A percentile compares a stretch with the other conserved stretches of the same genome.
These are phyloP conservation scores for Niebla homalea DNA, from an alignment of 495 filamentous ascomycete genomes.

Conservation along the genomic window DNA sequence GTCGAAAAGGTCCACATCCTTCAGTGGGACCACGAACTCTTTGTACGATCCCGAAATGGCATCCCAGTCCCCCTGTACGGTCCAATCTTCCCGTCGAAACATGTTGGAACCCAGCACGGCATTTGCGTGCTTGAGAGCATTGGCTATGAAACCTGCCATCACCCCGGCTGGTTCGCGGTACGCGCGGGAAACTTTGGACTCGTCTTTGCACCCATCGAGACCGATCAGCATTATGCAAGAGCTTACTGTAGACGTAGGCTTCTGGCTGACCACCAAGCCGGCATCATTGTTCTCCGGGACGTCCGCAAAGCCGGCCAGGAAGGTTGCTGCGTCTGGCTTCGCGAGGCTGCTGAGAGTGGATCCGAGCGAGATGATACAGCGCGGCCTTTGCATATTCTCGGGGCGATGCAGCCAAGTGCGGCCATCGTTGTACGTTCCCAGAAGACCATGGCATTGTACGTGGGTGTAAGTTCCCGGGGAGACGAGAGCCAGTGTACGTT, in stretches of 20 bases:
- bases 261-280: slow-evolving; percentile 44
- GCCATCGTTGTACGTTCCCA: slow-evolving; percentile 71
- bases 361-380: slow-evolving; percentile 58
- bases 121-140: slow-evolving; percentile 60
- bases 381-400: slow-evolving; percentile 37
- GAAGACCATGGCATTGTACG: slow-evolving; percentile 53
- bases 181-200: slow-evolving; percentile 49
- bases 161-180: slow-evolving; percentile 56
- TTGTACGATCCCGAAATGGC: too few relatives aligned
- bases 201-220: slow-evolving; percentile 55
- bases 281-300: slow-evolving; percentile 61
- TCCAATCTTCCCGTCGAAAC: slow-evolving; percentile 41
- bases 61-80: too few relatives aligned
- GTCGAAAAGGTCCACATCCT: slow-evolving; percentile 51
- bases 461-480: slow-evolving; percentile 42
- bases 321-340: slow-evolving; percentile 1
- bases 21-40: slow-evolving; percentile 13
- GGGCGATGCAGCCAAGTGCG: slow-evolving; percentile 53
- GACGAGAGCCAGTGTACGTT: slow-evolving; percentile 52
- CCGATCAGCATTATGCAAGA: slow-evolving; percentile 49
- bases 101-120: slow-evolving; percentile 41
- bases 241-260: slow-evolving; percentile 55
- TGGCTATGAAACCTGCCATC: slow-evolving; percentile 54
- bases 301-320: slow-evolving; percentile 9
- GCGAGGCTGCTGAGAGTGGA: slow-evolving; percentile 43